These are phyloP conservation scores for Euclidium syriacum DNA, from an alignment of 345 rosid species.

Conservation along the genomic window DNA sequence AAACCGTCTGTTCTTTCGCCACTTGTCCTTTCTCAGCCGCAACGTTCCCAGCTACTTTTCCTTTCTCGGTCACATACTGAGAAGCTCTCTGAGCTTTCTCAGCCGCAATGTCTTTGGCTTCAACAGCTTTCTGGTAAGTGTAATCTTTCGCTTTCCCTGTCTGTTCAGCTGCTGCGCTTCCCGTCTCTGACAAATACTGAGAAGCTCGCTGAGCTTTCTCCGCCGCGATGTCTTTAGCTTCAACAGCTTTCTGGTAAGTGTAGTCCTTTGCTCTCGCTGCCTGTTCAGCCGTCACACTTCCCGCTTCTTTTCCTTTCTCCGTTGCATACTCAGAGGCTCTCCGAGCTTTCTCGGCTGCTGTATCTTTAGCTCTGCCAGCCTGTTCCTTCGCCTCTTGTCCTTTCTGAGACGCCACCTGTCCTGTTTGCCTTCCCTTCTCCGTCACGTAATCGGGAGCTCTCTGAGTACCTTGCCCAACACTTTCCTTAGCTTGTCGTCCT, in stretches of 20 bases:
- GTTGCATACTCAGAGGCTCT: constrained; percentile 26
- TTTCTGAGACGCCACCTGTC: constrained; percentile 14
- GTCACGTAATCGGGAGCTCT: constrained; percentile 15
- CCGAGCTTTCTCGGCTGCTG: constrained; percentile 26
- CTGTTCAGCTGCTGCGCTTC: constrained; percentile 17
- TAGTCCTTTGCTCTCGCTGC: constrained; percentile 34
- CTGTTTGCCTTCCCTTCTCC: constrained; percentile 39
- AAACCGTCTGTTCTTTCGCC: constrained; percentile 20
- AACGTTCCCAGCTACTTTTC: constrained; percentile 22
- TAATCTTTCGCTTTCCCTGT: constrained; percentile 17
- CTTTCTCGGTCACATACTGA: constrained; percentile 32
- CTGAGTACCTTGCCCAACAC: constrained; percentile 21
- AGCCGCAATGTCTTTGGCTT: constrained; percentile 17
- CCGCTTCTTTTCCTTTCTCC: constrained; percentile 35
- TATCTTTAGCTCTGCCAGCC: constrained; percentile 31
- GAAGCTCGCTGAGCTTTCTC: constrained; percentile 31
- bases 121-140: constrained; percentile 13
- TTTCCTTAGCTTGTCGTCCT: constrained; percentile 30
- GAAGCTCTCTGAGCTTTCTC: constrained; percentile 27
- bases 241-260: constrained; percentile 29
- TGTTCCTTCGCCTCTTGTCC: constrained; percentile 27
- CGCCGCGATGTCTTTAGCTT: constrained; percentile 30
- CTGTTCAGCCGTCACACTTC: constrained; percentile 24
- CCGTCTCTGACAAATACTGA: constrained; percentile 2
- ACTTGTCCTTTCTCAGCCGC: constrained; percentile 28